These are phyloP conservation scores for Rhizoctonia solani DNA, from an alignment of 1,284 basidiomycete genomes.

Conservation along the genomic window DNA sequence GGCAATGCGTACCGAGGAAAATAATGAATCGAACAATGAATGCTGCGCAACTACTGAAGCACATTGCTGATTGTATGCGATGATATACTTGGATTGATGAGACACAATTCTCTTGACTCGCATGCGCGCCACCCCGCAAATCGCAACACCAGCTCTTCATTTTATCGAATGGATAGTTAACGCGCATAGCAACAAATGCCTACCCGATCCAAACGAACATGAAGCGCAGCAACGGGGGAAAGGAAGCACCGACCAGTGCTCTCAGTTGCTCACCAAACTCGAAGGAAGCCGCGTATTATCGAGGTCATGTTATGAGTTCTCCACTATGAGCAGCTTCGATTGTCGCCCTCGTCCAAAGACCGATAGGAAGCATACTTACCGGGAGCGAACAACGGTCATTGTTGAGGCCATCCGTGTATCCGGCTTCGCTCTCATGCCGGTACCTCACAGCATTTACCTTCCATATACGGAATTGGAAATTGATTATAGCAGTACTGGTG, in stretches of 20 bases:
- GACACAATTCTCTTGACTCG: too few species aligned
- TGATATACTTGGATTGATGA: too few species aligned
- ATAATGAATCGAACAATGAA: too few species aligned
- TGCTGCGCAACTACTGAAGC: too few species aligned
- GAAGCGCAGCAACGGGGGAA: neutral
- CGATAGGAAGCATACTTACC: neutral
- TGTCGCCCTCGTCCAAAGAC: conserved; percentile 8
- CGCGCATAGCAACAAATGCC: too few species aligned
- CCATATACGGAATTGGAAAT: conserved; percentile 22
- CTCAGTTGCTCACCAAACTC: neutral
- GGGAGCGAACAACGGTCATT: conserved; percentile 22
- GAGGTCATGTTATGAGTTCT: neutral
- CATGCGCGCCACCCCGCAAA: too few species aligned
- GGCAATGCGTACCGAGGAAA: too few species aligned
- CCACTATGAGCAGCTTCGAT: neutral
- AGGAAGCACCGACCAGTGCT: neutral
- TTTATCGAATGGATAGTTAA: too few species aligned
- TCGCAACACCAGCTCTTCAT: too few species aligned
- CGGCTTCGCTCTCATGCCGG: conserved; percentile 15
- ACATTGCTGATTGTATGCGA: too few species aligned
- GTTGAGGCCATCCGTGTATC: neutral
- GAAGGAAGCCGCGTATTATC: too few species aligned
- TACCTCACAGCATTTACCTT: conserved; percentile 21
- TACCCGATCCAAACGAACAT: too few species aligned
- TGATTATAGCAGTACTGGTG: neutral